These are phyloP conservation scores for Zalerion maritima DNA, from an alignment of 495 filamentous ascomycete genomes.

Conservation along the genomic window DNA sequence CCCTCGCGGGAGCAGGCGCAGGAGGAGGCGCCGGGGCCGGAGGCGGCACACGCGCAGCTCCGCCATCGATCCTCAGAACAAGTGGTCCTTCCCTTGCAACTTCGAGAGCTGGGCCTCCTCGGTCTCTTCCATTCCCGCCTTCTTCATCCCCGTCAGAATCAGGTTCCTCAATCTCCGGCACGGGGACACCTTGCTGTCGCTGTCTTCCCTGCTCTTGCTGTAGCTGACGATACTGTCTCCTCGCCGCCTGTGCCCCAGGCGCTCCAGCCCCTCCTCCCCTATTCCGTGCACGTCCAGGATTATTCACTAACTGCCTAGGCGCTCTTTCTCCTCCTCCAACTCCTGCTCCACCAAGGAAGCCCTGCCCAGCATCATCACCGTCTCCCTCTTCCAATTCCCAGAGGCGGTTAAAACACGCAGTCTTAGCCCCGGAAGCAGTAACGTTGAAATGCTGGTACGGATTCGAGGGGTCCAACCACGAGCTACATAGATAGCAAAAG, in stretches of 20 bases:
- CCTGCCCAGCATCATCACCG: conserved; percentile 43
- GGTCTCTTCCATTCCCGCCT: too few species aligned
- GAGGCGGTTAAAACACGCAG: conserved; percentile 62
- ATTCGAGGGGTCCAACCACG: conserved; percentile 66
- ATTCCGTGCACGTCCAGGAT: neutral
- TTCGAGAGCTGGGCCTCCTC: too few species aligned
- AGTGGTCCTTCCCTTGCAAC: conserved; percentile 39
- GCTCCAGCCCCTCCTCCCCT: neutral
- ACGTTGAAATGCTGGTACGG: conserved; percentile 82
- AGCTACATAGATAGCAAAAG: conserved; percentile 90
- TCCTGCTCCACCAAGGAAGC: conserved; percentile 32
- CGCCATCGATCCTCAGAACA: conserved; percentile 33
- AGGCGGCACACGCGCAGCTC: too few species aligned
- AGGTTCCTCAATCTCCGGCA: conserved; percentile 6
- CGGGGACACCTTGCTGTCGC: conserved; percentile 4
- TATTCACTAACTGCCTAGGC: neutral
- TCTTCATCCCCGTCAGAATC: too few species aligned
- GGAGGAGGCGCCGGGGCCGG: too few species aligned
- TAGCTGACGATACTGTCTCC: neutral
- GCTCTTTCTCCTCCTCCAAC: conserved; percentile 6
- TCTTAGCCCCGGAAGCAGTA: conserved; percentile 30
- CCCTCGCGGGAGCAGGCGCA: too few species aligned
- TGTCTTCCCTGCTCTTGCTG: conserved; percentile 3
- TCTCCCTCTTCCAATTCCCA: conserved; percentile 86
- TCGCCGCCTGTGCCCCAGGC: neutral